Base-by-base conservation (phyloP, 1,139 yeast genomes). In the Arxiozyma bovina region DNA sequence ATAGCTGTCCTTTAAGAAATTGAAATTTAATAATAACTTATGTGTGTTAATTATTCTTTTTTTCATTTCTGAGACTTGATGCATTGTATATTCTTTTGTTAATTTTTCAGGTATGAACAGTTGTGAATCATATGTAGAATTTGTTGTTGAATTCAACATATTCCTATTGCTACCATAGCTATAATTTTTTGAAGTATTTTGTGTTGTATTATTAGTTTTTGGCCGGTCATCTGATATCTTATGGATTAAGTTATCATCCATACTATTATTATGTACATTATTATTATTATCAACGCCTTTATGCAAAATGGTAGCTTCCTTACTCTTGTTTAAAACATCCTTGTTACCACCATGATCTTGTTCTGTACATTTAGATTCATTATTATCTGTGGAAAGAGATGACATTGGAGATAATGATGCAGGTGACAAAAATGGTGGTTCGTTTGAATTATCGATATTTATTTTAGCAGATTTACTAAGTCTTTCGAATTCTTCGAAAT, bases 41-140 rank as follows among this genome's bases (percentile, higher is more conserved):
- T 68, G 70, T 43, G 70, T 65, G 52, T 62, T 66, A 45, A 67
- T 64, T 25, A 68, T 66, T 53, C 70, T 60, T 56, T 55, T 62
- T 60, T 60, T 71, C 64, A 58, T 64, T 50, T 61, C 68, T 17
- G 64, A 45, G 12, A 56, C 55, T 56, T 58, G 61, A 27, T 38
- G 43, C 60, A 54, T 56, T 38, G 62, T 59, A 50, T 49, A 60
- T 51, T 56, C 60, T 34, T 59, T 61, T 11, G 62, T 53, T 12
- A 57, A 52, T 55, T 57, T 58, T 41, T 52, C 56, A 38, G 60
- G 60, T 20, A 48, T 18, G 15, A 47, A 25, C 15, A 21, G 30
- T 21, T 21, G 44, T 42, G 22, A 30, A 48, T 30, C 15, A 20
- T 15, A 45, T 30, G 21, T 18, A 17, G 42, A 38, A 38, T 49